Evolutionary conservation across 805 yeast species (phyloP), one percentile per base, ranked within the genome.

Genomic region (Monosporozyma servazzii): DNA sequence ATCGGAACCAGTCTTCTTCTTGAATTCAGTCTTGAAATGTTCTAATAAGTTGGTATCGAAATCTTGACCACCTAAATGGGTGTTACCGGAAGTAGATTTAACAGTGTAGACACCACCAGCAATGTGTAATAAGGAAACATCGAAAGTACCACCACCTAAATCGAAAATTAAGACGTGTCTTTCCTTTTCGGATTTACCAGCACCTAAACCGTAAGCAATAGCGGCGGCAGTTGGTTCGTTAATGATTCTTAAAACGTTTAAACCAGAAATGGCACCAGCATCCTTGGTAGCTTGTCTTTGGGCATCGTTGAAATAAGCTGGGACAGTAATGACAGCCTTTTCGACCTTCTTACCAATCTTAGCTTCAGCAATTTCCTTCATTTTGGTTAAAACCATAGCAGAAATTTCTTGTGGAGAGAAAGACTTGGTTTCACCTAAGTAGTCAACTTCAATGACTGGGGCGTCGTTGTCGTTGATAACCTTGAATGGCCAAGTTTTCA

Each of bases 151-250:
- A 75, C 96, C 96, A 81, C 96, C 96, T 68, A 88, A 79, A 75
- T 88, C 96, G 79, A 88, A 88, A 67, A 88, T 88, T 68, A 88
- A 78, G 58, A 88, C 91, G 74, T 86, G 83, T 79, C 84, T 84
- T 77, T 86, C 95, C 76, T 82, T 45, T 86, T 73, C 82, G 65
- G 81, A 81, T 71, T 80, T 80, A 69, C 82, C 78, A 59, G 76
- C 81, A 62, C 85, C 91, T 58, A 90, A 80, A 76, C 96, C 96
- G 77, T 89, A 89, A 61, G 96, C 96, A 75, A 88, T 87, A 59
- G 96, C 96, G 60, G 96, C 96, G 50, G 96, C 96, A 57, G 96
- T 88, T 64, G 97, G 96, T 78, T 89, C 97, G 76, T 89, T 89
- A 66, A 90, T 89, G 71, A 89, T 89, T 77, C 97, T 84, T 72